Evolutionary conservation across 2,329 filamentous ascomycete genomes (phyloP).

Genomic region (Berkeleyomyces basicola): DNA sequence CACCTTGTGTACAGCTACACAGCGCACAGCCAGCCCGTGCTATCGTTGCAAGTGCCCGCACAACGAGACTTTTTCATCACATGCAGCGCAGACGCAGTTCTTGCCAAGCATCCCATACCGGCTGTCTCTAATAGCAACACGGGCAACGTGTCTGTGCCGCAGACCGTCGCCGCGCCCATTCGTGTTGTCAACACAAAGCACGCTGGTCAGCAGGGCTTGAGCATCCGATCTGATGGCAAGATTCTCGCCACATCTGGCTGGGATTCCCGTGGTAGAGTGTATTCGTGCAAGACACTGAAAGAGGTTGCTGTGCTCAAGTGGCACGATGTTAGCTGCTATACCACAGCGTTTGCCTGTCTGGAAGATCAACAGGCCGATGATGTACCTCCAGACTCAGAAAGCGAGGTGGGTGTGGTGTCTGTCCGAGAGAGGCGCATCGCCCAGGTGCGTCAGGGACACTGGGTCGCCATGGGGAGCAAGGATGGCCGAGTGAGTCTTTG

Average conservation of each 20-base stretch:
- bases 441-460: conserved; percentile 58
- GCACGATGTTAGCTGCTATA: conserved; percentile 80
- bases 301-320: conserved; percentile 88
- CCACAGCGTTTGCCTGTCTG: conserved; percentile 51
- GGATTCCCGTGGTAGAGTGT: conserved; percentile 71
- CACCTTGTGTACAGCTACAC: conserved; percentile 43
- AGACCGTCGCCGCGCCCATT: conserved; percentile 24
- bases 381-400: background rate
- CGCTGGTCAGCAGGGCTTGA: conserved; percentile 70
- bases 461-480: conserved; percentile 80
- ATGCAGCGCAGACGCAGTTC: conserved; percentile 62
- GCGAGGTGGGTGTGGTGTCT: background rate
- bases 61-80: conserved; percentile 49
- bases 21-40: conserved; percentile 61
- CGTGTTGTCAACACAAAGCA: conserved; percentile 65
- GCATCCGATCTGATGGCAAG: conserved; percentile 60
- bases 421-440: conserved; percentile 48
- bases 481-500: conserved; percentile 91
- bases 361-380: background rate
- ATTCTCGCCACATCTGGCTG: conserved; percentile 86
- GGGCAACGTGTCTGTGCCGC: background rate
- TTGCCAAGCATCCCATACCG: conserved; percentile 58
- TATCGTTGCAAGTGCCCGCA: conserved; percentile 50
- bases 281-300: conserved; percentile 62
- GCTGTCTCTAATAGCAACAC: background rate